Conservation (phyloP, 306 rosid species). For the Crataegus laevigata region DNA sequence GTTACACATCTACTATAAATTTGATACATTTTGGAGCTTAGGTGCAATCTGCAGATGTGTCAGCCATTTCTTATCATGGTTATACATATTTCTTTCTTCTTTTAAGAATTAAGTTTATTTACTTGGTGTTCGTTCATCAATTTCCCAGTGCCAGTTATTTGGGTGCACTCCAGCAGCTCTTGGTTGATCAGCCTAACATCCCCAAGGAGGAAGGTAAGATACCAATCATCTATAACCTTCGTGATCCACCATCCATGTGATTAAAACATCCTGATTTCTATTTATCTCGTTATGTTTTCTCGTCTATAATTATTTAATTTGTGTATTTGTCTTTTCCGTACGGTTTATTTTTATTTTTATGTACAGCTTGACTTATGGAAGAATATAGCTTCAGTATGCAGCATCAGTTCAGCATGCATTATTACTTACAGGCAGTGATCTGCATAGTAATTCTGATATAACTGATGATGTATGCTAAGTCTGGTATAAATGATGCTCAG, state of each 20-base stretch:
- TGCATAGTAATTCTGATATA: no score
- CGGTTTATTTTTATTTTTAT: no score
- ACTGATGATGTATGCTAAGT: no score
- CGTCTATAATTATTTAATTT: background rate
- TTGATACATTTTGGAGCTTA: background rate
- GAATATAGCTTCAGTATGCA: no score
- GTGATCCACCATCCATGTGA: background rate
- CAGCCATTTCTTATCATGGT: background rate
- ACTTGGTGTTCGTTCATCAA: background rate
- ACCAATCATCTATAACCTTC: background rate
- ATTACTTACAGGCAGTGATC: no score
- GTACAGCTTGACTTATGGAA: no score
- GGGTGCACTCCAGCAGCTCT: no score
- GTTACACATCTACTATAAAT: background rate
- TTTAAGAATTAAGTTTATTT: background rate
- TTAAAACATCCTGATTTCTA: background rate
- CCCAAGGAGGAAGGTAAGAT: constrained; percentile 57
- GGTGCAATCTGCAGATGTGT: background rate
- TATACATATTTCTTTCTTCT: background rate
- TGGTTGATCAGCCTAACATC: constrained; percentile 87
- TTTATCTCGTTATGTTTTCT: background rate
- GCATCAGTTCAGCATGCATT: no score
- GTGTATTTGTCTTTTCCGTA: no score
- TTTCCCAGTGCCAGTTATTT: constrained; percentile 37
- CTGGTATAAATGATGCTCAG: no score